Percentiles rank a stretch among this genome's conserved stretches.
Conservation (phyloP, 225 moss, liverwort and hornwort species). For the Sphagnum contortum region DNA sequence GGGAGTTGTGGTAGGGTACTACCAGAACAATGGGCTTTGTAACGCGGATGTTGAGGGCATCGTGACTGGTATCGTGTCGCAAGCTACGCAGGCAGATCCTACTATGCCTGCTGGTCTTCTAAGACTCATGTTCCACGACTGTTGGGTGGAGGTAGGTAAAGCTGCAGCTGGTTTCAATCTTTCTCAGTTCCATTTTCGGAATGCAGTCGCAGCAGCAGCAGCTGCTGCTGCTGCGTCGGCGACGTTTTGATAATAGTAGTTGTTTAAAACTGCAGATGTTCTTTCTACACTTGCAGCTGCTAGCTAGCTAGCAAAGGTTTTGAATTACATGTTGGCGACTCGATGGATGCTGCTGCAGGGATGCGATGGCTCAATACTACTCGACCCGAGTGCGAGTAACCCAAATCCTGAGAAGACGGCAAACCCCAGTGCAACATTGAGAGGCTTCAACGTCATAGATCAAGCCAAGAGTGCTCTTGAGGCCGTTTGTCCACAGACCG, state of each 20-base stretch:
- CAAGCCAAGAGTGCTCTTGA: slow-evolving; percentile 48
- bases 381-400: slow-evolving; percentile 23
- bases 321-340: no score
- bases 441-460: slow-evolving; percentile 46
- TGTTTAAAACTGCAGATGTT: no score
- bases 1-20: no score
- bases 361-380: slow-evolving; percentile 63
- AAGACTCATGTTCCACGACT: slow-evolving; percentile 48
- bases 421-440: slow-evolving; percentile 32
- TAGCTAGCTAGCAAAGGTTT: no score
- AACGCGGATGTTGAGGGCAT: no score
- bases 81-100: slow-evolving; percentile 28
- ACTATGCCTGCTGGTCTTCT: slow-evolving; percentile 25
- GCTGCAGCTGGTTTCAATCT: background rate
- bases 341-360: slow-evolving; percentile 29
- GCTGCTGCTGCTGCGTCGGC: no score
- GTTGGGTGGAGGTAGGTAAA: slow-evolving; percentile 25
- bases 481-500: slow-evolving; percentile 27
- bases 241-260: no score
- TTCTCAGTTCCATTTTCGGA: background rate
- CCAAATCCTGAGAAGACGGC: slow-evolving; percentile 45
- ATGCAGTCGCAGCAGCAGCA: no score
- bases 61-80: slow-evolving; percentile 10
- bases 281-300: no score
- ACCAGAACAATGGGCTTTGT: no score